These are phyloP conservation scores for Pseudocercospora eumusae DNA, from an alignment of 2,329 filamentous ascomycete genomes.

Conservation along the genomic window DNA sequence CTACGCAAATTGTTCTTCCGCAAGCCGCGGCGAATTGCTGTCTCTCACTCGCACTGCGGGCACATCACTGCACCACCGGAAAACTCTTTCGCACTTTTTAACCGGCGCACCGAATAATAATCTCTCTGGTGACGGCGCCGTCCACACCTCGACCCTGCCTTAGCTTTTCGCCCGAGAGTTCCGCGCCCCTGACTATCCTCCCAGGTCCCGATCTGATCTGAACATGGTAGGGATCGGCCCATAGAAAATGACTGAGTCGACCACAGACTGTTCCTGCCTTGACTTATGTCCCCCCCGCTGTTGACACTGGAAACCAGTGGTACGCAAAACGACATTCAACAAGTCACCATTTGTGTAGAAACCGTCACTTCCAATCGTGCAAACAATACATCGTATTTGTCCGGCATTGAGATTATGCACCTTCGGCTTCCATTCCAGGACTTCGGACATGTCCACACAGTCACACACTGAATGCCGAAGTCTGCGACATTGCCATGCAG, in stretches of 20 bases:
- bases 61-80: no score
- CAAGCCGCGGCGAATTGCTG: not conserved
- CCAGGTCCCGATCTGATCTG: conserved; percentile 6
- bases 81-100: not conserved
- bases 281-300: conserved; percentile 2
- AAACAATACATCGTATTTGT: not conserved
- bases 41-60: no score
- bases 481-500: conserved; percentile 6
- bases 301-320: not conserved
- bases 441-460: not conserved
- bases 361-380: not conserved
- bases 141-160: conserved; percentile 4
- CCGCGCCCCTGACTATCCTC: conserved; percentile 5
- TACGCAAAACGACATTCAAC: not conserved
- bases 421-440: not conserved
- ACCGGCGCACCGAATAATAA: not conserved
- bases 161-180: not conserved
- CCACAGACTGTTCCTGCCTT: conserved; percentile 6
- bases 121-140: not conserved
- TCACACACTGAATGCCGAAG: conserved; percentile 2
- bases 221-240: not conserved
- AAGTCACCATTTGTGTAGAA: not conserved
- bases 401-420: conserved; percentile 7
- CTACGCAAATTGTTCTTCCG: not conserved
- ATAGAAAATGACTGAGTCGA: not conserved